phyloP scores from a whole-genome alignment of 2,329 filamentous ascomycete species.

The Cryoendolithus antarcticus region DNA sequence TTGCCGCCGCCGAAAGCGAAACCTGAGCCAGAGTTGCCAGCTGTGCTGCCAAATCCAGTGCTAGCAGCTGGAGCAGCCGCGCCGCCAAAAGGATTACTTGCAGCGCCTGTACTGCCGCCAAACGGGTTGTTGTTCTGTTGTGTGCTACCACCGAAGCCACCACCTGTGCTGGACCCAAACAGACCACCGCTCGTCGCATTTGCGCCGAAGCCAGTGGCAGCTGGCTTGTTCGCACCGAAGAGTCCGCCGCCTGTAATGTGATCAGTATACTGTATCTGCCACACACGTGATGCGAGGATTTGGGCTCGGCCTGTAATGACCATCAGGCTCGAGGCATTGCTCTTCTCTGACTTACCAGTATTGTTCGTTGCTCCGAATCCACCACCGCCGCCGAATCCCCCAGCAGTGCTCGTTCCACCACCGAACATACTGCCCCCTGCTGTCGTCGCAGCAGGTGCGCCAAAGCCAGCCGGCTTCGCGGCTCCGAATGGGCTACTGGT shows the following conservation, averaged over 20 bases:
- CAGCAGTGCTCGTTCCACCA: slow-evolving; percentile 25
- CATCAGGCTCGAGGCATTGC: not conserved
- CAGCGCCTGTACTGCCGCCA: slow-evolving; percentile 33
- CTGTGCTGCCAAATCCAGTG: slow-evolving; percentile 31
- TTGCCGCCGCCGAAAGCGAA: slow-evolving; percentile 24
- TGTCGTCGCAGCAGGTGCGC: slow-evolving; percentile 25
- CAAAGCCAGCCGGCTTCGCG: slow-evolving; percentile 37
- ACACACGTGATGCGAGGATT: not conserved
- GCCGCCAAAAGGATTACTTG: slow-evolving; percentile 18
- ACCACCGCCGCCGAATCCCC: slow-evolving; percentile 33
- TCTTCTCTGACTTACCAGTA: slow-evolving; percentile 8
- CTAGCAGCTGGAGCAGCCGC: slow-evolving; percentile 26
- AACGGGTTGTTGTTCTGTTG: slow-evolving; percentile 32
- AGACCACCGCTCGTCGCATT: slow-evolving; percentile 17
- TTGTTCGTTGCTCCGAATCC: slow-evolving; percentile 19
- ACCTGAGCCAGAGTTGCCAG: slow-evolving; percentile 24
- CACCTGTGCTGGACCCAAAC: slow-evolving; percentile 14
- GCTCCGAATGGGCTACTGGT: slow-evolving; percentile 23
- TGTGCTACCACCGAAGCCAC: slow-evolving; percentile 24
- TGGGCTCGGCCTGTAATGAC: not conserved
- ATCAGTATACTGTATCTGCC: slow-evolving; percentile 13
- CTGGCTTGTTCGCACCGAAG: slow-evolving; percentile 26
- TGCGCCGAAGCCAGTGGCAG: slow-evolving; percentile 24
- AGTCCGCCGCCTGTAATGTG: slow-evolving; percentile 19
- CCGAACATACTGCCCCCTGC: slow-evolving; percentile 26